These are phyloP conservation scores for Murraya koenigii DNA, from an alignment of 345 rosid species.

Conservation along the genomic window DNA sequence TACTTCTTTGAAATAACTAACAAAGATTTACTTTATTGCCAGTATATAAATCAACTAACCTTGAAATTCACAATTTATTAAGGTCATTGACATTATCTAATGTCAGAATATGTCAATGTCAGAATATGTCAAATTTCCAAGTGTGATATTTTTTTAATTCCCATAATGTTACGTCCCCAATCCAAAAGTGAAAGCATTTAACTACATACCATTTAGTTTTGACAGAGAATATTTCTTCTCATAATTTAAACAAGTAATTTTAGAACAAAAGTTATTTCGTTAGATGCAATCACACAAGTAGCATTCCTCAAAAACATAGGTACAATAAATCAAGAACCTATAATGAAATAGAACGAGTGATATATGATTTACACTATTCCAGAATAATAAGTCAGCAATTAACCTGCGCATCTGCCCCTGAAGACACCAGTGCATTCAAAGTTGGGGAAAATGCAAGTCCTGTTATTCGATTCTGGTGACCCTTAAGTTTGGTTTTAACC, in stretches of 20 bases:
- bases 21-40: too few relatives aligned
- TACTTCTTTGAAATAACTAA: too few relatives aligned
- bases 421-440: constrained; percentile 67
- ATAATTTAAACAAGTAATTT: background rate
- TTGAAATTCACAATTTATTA: too few relatives aligned
- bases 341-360: background rate
- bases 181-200: background rate
- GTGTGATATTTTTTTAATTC: too few relatives aligned
- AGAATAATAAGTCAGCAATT: background rate
- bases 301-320: background rate
- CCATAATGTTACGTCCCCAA: too few relatives aligned
- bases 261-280: background rate
- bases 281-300: background rate
- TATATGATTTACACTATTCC: background rate
- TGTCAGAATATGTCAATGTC: background rate
- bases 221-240: background rate
- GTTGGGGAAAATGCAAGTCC: constrained; percentile 79
- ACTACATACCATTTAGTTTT: background rate
- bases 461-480: constrained; percentile 74
- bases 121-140: background rate
- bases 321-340: background rate
- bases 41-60: too few relatives aligned
- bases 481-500: constrained; percentile 78
- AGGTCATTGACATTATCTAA: too few relatives aligned
- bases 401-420: constrained; percentile 92